Evolutionary conservation across 2,329 filamentous ascomycete species (phyloP).

Genomic region (Penicillium sp.): DNA sequence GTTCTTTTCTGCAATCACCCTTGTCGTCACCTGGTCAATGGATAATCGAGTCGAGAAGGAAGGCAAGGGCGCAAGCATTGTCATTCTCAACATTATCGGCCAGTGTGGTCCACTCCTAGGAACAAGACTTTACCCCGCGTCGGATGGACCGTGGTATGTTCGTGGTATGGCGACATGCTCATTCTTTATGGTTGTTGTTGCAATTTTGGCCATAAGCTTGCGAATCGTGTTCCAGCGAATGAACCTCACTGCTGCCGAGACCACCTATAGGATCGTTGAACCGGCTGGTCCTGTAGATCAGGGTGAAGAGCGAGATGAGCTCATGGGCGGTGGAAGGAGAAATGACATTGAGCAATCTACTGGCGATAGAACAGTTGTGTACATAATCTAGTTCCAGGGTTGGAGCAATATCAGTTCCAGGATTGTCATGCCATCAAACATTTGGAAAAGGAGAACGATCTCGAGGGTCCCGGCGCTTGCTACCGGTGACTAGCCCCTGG

Average conservation of each 20-base stretch:
- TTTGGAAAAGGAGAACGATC: not conserved
- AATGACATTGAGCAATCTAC: constrained; percentile 19
- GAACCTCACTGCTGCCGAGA: constrained; percentile 43
- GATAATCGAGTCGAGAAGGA: constrained; percentile 76
- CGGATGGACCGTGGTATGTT: constrained; percentile 63
- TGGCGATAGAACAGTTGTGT: constrained; percentile 26
- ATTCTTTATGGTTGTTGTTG: constrained; percentile 63
- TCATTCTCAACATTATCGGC: constrained; percentile 77
- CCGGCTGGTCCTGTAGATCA: constrained; percentile 12
- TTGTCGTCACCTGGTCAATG: constrained; percentile 85
- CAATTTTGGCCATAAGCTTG: constrained; percentile 56
- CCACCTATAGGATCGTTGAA: constrained; percentile 7
- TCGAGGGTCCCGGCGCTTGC: too few species aligned
- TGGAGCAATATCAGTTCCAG: not conserved
- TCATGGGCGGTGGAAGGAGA: constrained; percentile 30
- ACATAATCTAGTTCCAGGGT: constrained; percentile 24
- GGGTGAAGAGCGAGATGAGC: constrained; percentile 32
- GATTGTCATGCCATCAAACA: not conserved
- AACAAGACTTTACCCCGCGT: constrained; percentile 63
- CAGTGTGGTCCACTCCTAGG: constrained; percentile 77
- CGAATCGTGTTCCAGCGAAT: constrained; percentile 55
- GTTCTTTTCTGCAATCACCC: constrained; percentile 81
- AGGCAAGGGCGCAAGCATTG: constrained; percentile 74
- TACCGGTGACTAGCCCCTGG: too few species aligned
- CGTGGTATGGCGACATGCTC: constrained; percentile 66